phyloP scores from a whole-genome alignment of 1,284 basidiomycete genomes.

The Heterobasidion parviporum region DNA sequence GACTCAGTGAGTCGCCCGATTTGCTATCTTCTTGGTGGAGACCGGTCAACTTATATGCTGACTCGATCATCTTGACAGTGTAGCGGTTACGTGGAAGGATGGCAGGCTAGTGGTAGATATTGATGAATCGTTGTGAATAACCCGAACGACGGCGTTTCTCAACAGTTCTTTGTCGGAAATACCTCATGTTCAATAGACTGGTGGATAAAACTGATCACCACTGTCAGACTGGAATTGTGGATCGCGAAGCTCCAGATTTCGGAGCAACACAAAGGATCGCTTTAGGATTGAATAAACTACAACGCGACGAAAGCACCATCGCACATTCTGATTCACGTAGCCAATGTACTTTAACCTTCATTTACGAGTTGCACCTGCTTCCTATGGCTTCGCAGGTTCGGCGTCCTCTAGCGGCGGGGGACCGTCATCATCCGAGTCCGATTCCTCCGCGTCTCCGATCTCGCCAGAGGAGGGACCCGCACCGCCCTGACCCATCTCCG shows the following conservation, averaged over 20 bases:
- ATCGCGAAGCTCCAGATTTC: too few relatives aligned
- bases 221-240: too few relatives aligned
- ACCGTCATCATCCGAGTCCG: conserved; percentile 56
- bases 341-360: background rate
- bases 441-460: conserved; percentile 29
- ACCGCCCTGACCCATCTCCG: conserved; percentile 34
- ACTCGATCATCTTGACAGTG: conserved; percentile 9
- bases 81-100: conserved; percentile 21
- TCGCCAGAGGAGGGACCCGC: conserved; percentile 21
- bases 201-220: too few relatives aligned
- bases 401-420: conserved; percentile 70
- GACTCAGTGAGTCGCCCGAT: conserved; percentile 29
- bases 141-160: too few relatives aligned
- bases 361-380: background rate
- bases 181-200: too few relatives aligned
- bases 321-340: too few relatives aligned
- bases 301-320: too few relatives aligned
- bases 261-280: too few relatives aligned
- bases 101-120: conserved; percentile 7
- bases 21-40: too few relatives aligned
- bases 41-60: background rate
- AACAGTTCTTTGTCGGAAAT: too few relatives aligned
- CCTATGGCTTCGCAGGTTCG: background rate
- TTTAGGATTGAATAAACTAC: too few relatives aligned
- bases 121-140: background rate